Percentiles rank a stretch among this genome's conserved stretches.
These are phyloP conservation scores for Viridothelium virens DNA, from an alignment of 495 filamentous ascomycete species.

Conservation along the genomic window DNA sequence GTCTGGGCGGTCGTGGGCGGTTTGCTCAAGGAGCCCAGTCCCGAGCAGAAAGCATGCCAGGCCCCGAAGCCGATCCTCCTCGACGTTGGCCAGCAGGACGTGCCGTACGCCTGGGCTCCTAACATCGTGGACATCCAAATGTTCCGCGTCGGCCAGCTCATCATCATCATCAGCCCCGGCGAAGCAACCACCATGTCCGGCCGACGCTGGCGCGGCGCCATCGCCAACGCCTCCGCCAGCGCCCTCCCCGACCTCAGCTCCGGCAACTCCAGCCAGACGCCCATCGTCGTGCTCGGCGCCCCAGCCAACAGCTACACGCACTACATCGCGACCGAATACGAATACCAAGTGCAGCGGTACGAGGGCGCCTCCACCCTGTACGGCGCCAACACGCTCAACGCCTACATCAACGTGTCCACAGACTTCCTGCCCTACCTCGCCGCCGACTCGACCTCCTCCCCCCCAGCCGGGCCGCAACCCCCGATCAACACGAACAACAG, in stretches of 20 bases:
- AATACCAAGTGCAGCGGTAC: constrained; percentile 85
- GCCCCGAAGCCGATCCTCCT: constrained; percentile 78
- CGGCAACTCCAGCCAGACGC: constrained; percentile 31
- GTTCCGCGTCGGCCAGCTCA: constrained; percentile 77
- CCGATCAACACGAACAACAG: constrained; percentile 76
- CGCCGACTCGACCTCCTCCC: constrained; percentile 39
- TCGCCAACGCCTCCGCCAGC: constrained; percentile 45
- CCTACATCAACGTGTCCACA: constrained; percentile 79
- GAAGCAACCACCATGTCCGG: constrained; percentile 96
- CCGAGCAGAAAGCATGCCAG: constrained; percentile 72
- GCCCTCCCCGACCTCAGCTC: constrained; percentile 33
- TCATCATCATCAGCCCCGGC: constrained; percentile 81
- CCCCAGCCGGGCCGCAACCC: constrained; percentile 54
- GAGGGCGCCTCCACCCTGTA: constrained; percentile 94
- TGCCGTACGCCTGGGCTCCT: constrained; percentile 83
- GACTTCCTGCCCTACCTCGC: constrained; percentile 62
- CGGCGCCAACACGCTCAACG: constrained; percentile 82
- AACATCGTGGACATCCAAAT: constrained; percentile 91
- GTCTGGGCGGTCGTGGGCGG: constrained; percentile 72
- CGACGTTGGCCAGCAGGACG: constrained; percentile 72
- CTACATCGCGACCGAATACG: constrained; percentile 89
- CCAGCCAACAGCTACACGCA: constrained; percentile 95
- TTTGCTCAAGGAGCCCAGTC: constrained; percentile 61
- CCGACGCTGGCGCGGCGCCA: constrained; percentile 79
- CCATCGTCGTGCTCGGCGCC: constrained; percentile 80